Conservation (phyloP, 2,329 filamentous ascomycete genomes). For the Ambrosiella xylebori region DNA sequence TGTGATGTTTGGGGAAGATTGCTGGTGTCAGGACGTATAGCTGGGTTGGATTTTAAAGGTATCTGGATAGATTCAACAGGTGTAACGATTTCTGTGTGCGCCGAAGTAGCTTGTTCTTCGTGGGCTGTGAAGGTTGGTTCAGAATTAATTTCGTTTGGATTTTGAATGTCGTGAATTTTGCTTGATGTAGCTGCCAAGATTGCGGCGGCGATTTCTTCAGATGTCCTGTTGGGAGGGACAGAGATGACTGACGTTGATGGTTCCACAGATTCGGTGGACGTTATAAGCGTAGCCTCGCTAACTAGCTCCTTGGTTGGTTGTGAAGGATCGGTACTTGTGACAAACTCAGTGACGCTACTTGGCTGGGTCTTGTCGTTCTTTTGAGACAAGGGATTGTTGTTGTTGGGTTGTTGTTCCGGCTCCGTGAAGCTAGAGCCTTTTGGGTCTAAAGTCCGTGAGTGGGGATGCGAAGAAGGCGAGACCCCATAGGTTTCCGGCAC, state of each 20-base stretch:
- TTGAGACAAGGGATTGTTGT: background rate
- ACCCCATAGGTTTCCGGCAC: background rate
- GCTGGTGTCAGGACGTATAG: background rate
- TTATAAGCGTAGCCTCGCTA: background rate
- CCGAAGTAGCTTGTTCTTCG: background rate
- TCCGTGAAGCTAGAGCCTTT: background rate
- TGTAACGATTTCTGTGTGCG: too few species aligned
- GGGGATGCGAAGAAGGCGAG: background rate
- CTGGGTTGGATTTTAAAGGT: too few species aligned
- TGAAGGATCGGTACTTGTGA: background rate
- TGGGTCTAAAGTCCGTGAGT: background rate
- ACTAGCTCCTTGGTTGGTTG: background rate
- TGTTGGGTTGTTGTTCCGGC: background rate
- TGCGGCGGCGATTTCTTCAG: constrained; percentile 9
- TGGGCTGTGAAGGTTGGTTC: background rate
- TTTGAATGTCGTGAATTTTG: constrained; percentile 6
- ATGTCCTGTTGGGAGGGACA: background rate
- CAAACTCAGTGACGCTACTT: background rate
- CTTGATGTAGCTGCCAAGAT: constrained; percentile 10
- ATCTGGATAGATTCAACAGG: background rate
- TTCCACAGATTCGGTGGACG: background rate
- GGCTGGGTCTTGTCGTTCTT: background rate
- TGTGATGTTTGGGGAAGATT: constrained; percentile 13
- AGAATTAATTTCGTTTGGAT: background rate
- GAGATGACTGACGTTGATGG: constrained; percentile 1